Evolutionary conservation across 2,329 filamentous ascomycete species (phyloP).

Genomic region (Fusarium pininemorale): DNA sequence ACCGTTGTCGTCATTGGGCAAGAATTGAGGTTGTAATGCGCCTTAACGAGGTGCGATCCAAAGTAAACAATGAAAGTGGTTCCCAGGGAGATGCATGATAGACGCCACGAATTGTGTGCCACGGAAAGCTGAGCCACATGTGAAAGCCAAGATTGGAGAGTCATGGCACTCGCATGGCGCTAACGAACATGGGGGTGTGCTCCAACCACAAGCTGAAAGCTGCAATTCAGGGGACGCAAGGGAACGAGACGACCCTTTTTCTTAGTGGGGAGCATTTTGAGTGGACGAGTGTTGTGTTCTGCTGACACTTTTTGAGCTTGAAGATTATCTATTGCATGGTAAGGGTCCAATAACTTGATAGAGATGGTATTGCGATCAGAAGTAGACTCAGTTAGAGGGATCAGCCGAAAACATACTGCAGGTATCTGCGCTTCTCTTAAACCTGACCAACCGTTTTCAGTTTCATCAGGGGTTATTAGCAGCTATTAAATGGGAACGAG

Average conservation of each 20-base stretch:
- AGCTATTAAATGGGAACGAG: not conserved
- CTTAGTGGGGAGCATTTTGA: slow-evolving; percentile 15
- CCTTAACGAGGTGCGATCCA: slow-evolving; percentile 17
- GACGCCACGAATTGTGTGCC: slow-evolving; percentile 5
- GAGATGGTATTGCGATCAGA: not conserved
- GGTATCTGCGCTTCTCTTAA: not conserved
- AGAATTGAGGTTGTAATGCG: slow-evolving; percentile 27
- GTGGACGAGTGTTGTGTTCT: slow-evolving; percentile 6
- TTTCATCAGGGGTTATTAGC: slow-evolving; percentile 16
- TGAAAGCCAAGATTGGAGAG: slow-evolving; percentile 20
- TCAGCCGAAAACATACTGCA: not conserved
- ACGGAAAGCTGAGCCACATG: slow-evolving; percentile 15
- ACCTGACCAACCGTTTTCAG: slow-evolving; percentile 5
- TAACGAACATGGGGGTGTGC: slow-evolving; percentile 25
- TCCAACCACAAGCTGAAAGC: slow-evolving; percentile 20
- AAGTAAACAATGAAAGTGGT: slow-evolving; percentile 42
- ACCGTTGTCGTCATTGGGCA: slow-evolving; percentile 29
- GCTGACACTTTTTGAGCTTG: slow-evolving; percentile 9
- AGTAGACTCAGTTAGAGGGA: not conserved
- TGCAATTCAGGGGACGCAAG: slow-evolving; percentile 29
- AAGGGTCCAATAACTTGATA: slow-evolving; percentile 7
- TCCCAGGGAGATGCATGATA: slow-evolving; percentile 38
- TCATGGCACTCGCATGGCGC: slow-evolving; percentile 39
- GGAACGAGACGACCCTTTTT: slow-evolving; percentile 24
- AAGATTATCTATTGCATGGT: not conserved